These are phyloP conservation scores for Penicillium sp. DNA, from an alignment of 2,329 filamentous ascomycete genomes.

Conservation along the genomic window DNA sequence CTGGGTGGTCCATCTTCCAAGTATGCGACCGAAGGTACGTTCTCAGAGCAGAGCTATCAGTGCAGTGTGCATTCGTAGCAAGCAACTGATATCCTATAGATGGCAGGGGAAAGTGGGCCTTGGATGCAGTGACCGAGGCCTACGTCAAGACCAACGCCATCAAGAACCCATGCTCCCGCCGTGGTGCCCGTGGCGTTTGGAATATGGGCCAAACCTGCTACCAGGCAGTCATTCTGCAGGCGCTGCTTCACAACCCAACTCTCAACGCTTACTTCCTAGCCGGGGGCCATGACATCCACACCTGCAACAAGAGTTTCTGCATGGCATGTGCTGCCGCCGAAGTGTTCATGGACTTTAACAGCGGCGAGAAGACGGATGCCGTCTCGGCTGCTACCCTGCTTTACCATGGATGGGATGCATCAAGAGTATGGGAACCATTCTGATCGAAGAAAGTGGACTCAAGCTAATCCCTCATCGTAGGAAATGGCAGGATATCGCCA, in stretches of 20 bases:
- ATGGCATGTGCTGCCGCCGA: constrained; percentile 59
- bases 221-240: constrained; percentile 93
- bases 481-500: constrained; percentile 85
- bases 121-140: constrained; percentile 61
- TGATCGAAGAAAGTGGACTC: neutral
- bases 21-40: constrained; percentile 14
- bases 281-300: constrained; percentile 75
- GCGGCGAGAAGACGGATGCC: constrained; percentile 66
- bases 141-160: constrained; percentile 76
- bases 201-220: constrained; percentile 99
- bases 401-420: constrained; percentile 54
- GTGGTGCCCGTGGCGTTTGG: constrained; percentile 85
- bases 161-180: constrained; percentile 75
- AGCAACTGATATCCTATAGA: constrained; percentile 5
- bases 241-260: constrained; percentile 87
- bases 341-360: constrained; percentile 61
- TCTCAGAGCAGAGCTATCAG: neutral
- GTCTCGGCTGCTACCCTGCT: constrained; percentile 88
- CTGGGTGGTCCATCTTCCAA: constrained; percentile 25
- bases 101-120: constrained; percentile 35
- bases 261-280: constrained; percentile 88
- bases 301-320: constrained; percentile 57
- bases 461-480: constrained; percentile 30
- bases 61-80: neutral
- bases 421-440: constrained; percentile 12